phyloP scores from a whole-genome alignment of 306 rosid genomes.

The Acacia acuminata region DNA sequence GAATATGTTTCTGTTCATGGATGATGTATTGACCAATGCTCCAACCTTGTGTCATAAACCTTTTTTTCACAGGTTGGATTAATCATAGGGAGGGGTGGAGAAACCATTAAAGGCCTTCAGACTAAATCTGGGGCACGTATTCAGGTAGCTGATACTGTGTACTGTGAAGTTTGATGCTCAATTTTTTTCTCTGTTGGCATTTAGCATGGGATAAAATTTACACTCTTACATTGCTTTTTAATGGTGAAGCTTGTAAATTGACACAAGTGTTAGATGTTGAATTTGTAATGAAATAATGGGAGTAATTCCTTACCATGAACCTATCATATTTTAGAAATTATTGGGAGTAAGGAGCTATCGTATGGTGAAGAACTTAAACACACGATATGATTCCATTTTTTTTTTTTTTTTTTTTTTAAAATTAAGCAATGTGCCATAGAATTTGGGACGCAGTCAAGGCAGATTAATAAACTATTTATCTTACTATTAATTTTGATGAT shows the following conservation, averaged over 20 bases:
- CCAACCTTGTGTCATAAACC: background rate
- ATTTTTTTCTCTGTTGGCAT: background rate
- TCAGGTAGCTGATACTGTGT: conserved; percentile 81
- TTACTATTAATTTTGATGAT: background rate
- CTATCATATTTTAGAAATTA: background rate
- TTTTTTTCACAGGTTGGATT: conserved; percentile 75
- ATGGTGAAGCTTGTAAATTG: background rate
- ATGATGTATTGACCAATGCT: background rate
- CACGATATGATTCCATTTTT: background rate
- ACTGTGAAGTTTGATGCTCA: background rate
- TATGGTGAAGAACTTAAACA: background rate
- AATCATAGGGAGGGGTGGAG: conserved; percentile 96
- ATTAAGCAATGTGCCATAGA: background rate
- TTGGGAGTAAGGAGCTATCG: background rate
- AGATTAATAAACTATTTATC: background rate
- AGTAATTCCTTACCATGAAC: background rate
- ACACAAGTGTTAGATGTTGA: background rate
- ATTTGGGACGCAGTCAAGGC: background rate
- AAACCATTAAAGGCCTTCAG: conserved; percentile 91
- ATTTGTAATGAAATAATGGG: background rate
- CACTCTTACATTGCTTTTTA: background rate
- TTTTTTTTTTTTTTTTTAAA: background rate
- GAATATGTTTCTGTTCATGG: background rate
- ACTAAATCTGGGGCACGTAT: conserved; percentile 95
- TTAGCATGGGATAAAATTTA: background rate